phyloP scores from a whole-genome alignment of 495 filamentous ascomycete genomes.

The Cryomyces minteri region DNA sequence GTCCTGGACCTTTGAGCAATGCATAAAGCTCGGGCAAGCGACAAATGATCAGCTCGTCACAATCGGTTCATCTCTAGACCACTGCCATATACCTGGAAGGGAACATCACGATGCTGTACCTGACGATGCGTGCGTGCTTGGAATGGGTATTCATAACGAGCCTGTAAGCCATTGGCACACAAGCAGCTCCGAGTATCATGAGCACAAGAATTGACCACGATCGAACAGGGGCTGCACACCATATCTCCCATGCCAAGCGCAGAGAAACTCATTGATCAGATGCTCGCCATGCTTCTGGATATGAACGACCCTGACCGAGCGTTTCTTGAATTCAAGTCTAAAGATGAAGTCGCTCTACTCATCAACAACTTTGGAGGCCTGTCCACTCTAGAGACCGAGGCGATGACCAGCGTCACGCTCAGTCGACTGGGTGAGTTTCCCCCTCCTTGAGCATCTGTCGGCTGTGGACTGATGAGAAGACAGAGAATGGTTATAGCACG shows the following conservation, averaged over 20 bases:
- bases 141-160: conserved; percentile 46
- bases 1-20: conserved; percentile 28
- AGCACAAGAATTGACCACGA: background rate
- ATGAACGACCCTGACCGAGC: conserved; percentile 34
- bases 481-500: conserved; percentile 27
- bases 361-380: conserved; percentile 47
- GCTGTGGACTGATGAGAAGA: conserved; percentile 1
- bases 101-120: conserved; percentile 31
- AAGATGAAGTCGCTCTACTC: conserved; percentile 35
- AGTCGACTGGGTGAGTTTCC: conserved; percentile 21
- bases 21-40: conserved; percentile 34
- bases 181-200: background rate
- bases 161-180: conserved; percentile 15
- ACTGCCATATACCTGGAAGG: conserved; percentile 44
- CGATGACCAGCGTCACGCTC: conserved; percentile 32
- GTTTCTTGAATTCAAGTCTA: conserved; percentile 33
- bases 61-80: conserved; percentile 40
- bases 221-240: conserved; percentile 27
- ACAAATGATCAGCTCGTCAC: conserved; percentile 36
- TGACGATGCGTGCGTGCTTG: conserved; percentile 32
- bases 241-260: conserved; percentile 33
- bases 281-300: conserved; percentile 35
- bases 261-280: conserved; percentile 32
- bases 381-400: conserved; percentile 40
- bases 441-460: background rate